Conservation (phyloP, 306 rosid genomes). For the Leucaena leucocephala region DNA sequence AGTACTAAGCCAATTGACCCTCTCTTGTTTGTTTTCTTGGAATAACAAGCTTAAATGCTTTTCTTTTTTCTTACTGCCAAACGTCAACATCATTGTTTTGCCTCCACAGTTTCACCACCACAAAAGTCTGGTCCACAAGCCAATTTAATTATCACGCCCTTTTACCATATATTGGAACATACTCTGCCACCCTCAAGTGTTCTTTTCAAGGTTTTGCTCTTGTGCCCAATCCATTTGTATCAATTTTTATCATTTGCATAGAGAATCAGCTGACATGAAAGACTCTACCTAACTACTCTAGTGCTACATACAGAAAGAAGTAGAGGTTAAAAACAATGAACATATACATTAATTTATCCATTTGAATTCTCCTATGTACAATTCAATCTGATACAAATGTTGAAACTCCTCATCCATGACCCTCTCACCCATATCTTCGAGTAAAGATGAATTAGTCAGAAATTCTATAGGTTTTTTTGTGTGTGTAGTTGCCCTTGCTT, state of each 20-base stretch:
- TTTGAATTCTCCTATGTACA: conserved; percentile 41
- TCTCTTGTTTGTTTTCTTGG: background rate
- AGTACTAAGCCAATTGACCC: background rate
- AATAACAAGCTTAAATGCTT: background rate
- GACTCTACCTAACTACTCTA: background rate
- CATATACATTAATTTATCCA: conserved; percentile 30
- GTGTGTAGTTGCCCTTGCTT: conserved; percentile 14
- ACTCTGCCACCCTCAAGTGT: conserved; percentile 24
- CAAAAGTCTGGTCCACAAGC: conserved; percentile 17
- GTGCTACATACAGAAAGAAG: background rate
- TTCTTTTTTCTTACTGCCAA: background rate
- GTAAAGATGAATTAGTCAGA: conserved; percentile 14
- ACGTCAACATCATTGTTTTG: background rate
- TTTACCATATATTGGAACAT: conserved; percentile 15
- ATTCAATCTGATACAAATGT: conserved; percentile 26
- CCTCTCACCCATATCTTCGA: background rate
- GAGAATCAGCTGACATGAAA: background rate
- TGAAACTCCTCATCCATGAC: background rate
- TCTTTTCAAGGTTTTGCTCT: conserved; percentile 12
- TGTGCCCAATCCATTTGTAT: background rate
- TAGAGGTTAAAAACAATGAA: conserved; percentile 16
- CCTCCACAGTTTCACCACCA: background rate
- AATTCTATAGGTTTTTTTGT: background rate
- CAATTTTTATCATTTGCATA: background rate
- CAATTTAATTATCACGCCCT: background rate